Base-by-base conservation (phyloP, 2,329 filamentous ascomycete species). In the Trichoderma sp. region DNA sequence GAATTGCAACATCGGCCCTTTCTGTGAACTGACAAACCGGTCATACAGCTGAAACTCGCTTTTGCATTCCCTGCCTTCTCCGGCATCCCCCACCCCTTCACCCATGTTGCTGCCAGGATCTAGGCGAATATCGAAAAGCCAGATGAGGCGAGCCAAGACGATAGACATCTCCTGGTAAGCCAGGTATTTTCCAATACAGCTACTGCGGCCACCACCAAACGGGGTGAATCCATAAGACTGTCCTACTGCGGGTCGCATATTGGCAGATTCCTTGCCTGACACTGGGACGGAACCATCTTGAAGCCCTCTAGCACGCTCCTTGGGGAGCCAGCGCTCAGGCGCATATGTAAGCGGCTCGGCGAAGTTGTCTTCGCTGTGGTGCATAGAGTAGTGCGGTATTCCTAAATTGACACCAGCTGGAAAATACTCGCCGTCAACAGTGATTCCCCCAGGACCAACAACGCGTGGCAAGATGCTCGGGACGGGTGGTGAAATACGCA, bases 81-180 rank as follows among this genome's bases (percentile, higher is more conserved):
- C 29, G 1, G 58, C 65, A 27, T 53, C 35, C 13, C 65, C 65
- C 12, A 54, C 37, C 4, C 61, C 67, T 39, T 70, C 67, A 5
- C 67, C 67, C 27, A 67, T 12, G 52, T 48, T 67, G 25, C 58
- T 66, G 50, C 25, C 48, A 1, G 68, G 68, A 27, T 68, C 68
- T 19, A 66, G 13, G 9, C 68, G 67, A 25, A 70, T 63, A 25
- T 70, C 67, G 34, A 69, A 70, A 1, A 59, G 22, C 68, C 68
- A 70, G 37, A 70, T 39, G 19, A 70, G 54, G 5, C 68, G 67
- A 48, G 69, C 69, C 9, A 70, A 34, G 48, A 69, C 68, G 12
- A 67, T 50, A 7, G 69, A 67, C 61, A 70, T 69, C 37, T 70
- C 67, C 42, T 70, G 69, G 19, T 70, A 70, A 6, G 69, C 61